Conservation (phyloP, 139 green algal genomes). For the Asterochloris sp. region DNA sequence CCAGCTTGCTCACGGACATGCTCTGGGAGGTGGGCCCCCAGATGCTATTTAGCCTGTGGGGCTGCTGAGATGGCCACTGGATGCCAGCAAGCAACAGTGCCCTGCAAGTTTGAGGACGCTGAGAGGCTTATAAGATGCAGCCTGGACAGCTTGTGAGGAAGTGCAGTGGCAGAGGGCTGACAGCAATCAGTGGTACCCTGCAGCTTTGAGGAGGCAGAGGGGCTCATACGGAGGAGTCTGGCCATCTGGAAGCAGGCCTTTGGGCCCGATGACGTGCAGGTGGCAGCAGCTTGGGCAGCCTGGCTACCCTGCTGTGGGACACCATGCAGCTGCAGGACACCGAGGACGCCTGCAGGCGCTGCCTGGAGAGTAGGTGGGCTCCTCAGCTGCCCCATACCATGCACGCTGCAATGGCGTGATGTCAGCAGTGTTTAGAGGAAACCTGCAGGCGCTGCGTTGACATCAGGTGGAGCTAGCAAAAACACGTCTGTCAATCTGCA, state of each 20-base stretch:
- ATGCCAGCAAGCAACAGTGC: too few relatives aligned
- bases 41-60: too few relatives aligned
- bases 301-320: slow-evolving; percentile 11
- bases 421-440: background rate
- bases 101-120: too few relatives aligned
- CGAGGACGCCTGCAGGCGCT: background rate
- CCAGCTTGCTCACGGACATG: too few relatives aligned
- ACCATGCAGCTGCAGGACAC: slow-evolving; percentile 2
- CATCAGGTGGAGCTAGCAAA: background rate
- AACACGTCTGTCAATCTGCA: too few relatives aligned
- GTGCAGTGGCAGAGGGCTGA: background rate
- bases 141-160: background rate
- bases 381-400: background rate
- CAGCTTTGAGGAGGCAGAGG: slow-evolving; percentile 22
- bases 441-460: background rate
- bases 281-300: slow-evolving; percentile 1
- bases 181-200: background rate
- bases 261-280: slow-evolving; percentile 11
- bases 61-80: too few relatives aligned
- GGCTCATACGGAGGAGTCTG: background rate
- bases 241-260: slow-evolving; percentile 10
- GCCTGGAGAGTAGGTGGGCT: slow-evolving; percentile 11
- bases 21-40: too few relatives aligned
- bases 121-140: too few relatives aligned
- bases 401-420: background rate